Base-by-base conservation (phyloP, 176 grass and related monocot genomes). In the Raddia guianensis region DNA sequence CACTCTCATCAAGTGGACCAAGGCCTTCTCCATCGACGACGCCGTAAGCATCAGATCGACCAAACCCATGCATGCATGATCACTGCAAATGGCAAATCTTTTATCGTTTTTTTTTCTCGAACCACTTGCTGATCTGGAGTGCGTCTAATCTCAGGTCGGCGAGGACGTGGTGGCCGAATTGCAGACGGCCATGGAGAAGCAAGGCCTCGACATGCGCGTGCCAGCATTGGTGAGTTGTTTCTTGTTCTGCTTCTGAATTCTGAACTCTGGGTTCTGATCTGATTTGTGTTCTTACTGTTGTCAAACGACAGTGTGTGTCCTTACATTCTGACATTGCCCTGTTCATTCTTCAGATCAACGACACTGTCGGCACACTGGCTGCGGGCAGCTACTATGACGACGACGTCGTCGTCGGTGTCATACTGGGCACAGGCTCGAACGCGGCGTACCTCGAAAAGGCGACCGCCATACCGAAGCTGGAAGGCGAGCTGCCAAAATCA, bases 1-100 rank as follows among this genome's bases (percentile, higher is more conserved):
- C 16, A 92, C 85, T 0, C 80, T 98, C 2, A 94, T 98, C 88
- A 98, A 94, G 77, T 98, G 95, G 95, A 98, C 95, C 57, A 94
- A 98, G 84, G 92, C 90, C 1, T 98, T 98, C 49, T 87, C 69
- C 8, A 81, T 94, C 12, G 89, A 91, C 3, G 91, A 94, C 5
- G 82, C 85, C 1, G 79, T 91, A 61, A 63, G 83, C 37, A 40
- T 40, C 37, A 40, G n/a, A 40, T 40, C 37, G 37, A 40, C 37
- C 37, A 40, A 40, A 2, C 37, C n/a, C n/a, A n/a, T n/a, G n/a
- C n/a, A n/a, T n/a, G n/a, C 37, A 40, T 40, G 37, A 40, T 40
- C 37, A 40, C 3, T 40, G 37, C 37, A 40, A 40, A 40, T n/a
- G 3, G 37, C 2, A 3, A 40, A 40, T 2, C 3, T 3, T 35